Base-by-base conservation (phyloP, 75 land plant genomes). In the Pseudotsuga menziesii region DNA sequence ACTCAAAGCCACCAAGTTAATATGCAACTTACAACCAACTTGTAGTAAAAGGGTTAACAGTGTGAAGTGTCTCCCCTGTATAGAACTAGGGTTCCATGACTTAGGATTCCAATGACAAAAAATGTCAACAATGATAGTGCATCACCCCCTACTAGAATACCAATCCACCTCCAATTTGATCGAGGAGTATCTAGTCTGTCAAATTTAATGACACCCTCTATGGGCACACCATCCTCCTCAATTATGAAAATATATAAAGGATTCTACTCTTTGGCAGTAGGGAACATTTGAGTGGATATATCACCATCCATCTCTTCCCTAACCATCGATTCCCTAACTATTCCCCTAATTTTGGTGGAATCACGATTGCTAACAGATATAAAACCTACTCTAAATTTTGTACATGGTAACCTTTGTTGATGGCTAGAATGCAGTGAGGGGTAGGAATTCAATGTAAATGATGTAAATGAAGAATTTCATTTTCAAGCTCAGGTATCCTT, bases 11-110 rank as follows among this genome's bases (percentile, higher is more conserved):
- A 57, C 96, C 98, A 59, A 96, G 82, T 59, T 93, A 92, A 71
- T 91, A 96, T n/a, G 98, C 90, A 77, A 94, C 81, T 73, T 93
- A 59, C 35, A 91, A 78, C 98, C 98, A 96, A 5, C 98, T 97
- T 96, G 81, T 29, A 75, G 55, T 76, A 72, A 95, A 93, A 52
- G 95, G 95, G 77, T 95, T 96, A 11, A 93, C 95, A 12, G 93
- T 91, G 3, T 77, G 77, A 11, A 95, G 61, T 8, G 89, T 87
- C 16, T 93, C n/a, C 96, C 76, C 81, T 52, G 54, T 87, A 82
- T 36, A 92, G 75, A 73, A 85, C 85, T 1, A 93, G 75, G 41
- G 88, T 81, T 22, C 96, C 98, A 87, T 95, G 98, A 72, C 83
- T 89, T 14, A 81, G 82, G 44, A 96, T 83, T 57, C 96, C 96